Percentiles rank a stretch among this genome's conserved stretches.
phyloP scores from a whole-genome alignment of 768 basidiomycete species.

The Mycena chlorophos region DNA sequence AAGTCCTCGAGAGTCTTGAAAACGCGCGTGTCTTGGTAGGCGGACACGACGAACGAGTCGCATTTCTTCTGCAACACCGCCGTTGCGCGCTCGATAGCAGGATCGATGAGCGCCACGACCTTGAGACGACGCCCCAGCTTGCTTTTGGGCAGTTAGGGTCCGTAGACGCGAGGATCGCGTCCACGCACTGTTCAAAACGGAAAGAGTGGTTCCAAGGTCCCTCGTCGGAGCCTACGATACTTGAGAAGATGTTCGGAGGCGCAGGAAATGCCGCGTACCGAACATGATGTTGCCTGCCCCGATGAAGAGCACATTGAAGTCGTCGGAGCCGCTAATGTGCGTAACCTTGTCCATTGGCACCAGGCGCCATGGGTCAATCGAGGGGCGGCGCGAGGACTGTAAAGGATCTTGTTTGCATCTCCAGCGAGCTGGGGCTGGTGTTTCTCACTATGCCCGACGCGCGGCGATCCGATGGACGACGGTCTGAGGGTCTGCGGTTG shows the following conservation, averaged over 20 bases:
- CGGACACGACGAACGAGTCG: slow-evolving; percentile 88
- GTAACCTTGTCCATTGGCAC: slow-evolving; percentile 76
- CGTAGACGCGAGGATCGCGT: slow-evolving; percentile 2
- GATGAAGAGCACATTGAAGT: slow-evolving; percentile 93
- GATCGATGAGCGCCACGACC: slow-evolving; percentile 93
- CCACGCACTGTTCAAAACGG: slow-evolving; percentile 79
- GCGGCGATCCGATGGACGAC: slow-evolving; percentile 46
- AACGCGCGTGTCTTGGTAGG: slow-evolving; percentile 85
- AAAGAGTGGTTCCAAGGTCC: slow-evolving; percentile 94
- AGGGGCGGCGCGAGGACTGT: slow-evolving; percentile 62
- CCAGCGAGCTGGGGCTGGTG: not conserved
- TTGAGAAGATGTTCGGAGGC: not conserved
- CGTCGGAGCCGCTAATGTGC: slow-evolving; percentile 58
- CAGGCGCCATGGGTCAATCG: slow-evolving; percentile 77
- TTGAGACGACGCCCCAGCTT: slow-evolving; percentile 96
- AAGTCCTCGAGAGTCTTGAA: slow-evolving; percentile 88
- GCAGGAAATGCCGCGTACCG: slow-evolving; percentile 45
- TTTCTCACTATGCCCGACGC: slow-evolving; percentile 39
- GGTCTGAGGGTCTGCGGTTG: slow-evolving; percentile 48
- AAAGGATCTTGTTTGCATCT: too few relatives aligned
- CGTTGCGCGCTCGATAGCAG: slow-evolving; percentile 76
- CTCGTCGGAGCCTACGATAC: slow-evolving; percentile 69
- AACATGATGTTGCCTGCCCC: slow-evolving; percentile 99
- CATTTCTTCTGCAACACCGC: slow-evolving; percentile 86
- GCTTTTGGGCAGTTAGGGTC: slow-evolving; percentile 39